Base-by-base conservation (phyloP, 495 filamentous ascomycete genomes). In the Podospora anserina region DNA sequence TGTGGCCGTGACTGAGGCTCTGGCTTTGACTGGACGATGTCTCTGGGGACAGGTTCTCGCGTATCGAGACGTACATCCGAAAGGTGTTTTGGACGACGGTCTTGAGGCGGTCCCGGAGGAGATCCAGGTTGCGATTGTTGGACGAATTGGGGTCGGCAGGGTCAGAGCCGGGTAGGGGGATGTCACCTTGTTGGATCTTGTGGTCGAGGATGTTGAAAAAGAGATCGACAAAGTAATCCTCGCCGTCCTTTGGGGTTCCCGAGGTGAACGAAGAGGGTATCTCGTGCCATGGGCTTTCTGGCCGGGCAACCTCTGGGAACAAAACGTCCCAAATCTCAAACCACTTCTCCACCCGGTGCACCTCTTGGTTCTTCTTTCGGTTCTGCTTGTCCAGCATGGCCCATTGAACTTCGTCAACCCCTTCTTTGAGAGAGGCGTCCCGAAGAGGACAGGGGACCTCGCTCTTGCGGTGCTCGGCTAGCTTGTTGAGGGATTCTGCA, bases 271-370 rank as follows among this genome's bases (percentile, higher is more conserved):
- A 59, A 5, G 63, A 34, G 6, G 39, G 61, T 32, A 73, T 65
- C 49, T 73, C 70, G 64, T 75, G 68, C 71, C 73, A 68, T 75
- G 44, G 73, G 30, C 66, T 75, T 16, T 72, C 64, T 4, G 73
- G 73, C 2, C 71, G 61, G 13, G 54, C 23, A 9, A 66, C 65
- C 18, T 63, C 73, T 3, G 70, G 71, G 30, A 75, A 75, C 11
- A 75, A 61, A 15, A 75, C 70, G 44, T 72, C 73, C 73, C 73
- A 75, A 13, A 75, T 75, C 69, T 75, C 73, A 23, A 72, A 73
- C 73, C 73, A 75, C 64, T 75, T 75, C 66, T 73, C 73, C 11
- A 75, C 66, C 44, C 69, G 53, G 34, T 75, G 71, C 13, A 63
- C 62, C 34, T 75, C 73, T 54, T 73, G 71, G 44, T 74, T 74